Evolutionary conservation across 441 rosid species (phyloP).

Genomic region (Aleurites moluccanus): DNA sequence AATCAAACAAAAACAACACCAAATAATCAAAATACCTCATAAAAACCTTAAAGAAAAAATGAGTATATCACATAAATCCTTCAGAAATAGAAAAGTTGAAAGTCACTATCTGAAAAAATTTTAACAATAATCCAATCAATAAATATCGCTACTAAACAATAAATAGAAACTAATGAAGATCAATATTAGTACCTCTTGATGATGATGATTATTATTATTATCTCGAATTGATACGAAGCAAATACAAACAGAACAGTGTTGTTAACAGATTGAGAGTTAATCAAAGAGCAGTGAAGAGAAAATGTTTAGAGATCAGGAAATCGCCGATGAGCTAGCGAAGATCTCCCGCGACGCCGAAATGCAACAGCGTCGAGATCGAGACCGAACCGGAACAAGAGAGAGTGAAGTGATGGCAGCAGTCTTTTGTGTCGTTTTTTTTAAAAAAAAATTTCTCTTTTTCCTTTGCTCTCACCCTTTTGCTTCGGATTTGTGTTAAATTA

Average conservation of each 20-base stretch:
- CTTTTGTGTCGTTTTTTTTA: conserved; percentile 31
- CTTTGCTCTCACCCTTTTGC: background rate
- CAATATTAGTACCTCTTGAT: conserved; percentile 15
- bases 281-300: conserved; percentile 8
- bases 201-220: too few relatives aligned
- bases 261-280: conserved; percentile 14
- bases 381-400: conserved; percentile 62
- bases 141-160: background rate
- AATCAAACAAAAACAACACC: background rate
- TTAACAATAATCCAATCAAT: background rate
- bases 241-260: background rate
- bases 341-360: conserved; percentile 32
- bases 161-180: background rate
- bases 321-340: conserved; percentile 9
- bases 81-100: background rate
- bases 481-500: conserved; percentile 23
- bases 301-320: conserved; percentile 23
- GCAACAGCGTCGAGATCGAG: too few relatives aligned
- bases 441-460: background rate
- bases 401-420: conserved; percentile 13
- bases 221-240: background rate
- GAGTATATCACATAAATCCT: background rate
- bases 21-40: background rate
- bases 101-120: background rate
- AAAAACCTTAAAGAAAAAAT: background rate